Percentiles rank a stretch among this genome's conserved stretches.
Conservation (phyloP, 495 filamentous ascomycete species). For the Xylaria flabelliformis region DNA sequence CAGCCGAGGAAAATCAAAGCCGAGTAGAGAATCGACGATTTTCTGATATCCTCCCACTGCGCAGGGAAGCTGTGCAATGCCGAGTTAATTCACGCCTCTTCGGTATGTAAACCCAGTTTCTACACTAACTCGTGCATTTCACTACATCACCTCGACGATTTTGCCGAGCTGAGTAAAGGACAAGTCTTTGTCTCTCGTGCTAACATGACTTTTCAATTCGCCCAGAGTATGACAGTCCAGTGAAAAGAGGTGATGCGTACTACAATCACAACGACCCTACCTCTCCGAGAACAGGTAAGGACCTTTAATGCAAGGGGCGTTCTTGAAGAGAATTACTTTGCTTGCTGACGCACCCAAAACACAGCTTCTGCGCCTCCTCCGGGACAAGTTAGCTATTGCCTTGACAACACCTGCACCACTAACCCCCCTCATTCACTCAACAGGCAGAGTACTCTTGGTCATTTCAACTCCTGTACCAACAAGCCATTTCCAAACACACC, state of each 20-base stretch:
- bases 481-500: not conserved
- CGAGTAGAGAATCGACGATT: constrained; percentile 1
- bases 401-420: not conserved
- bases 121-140: not conserved
- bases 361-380: constrained; percentile 17
- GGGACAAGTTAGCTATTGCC: not conserved
- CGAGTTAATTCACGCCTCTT: not conserved
- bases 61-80: too few relatives aligned
- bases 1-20: constrained; percentile 15
- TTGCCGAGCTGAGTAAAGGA: not conserved
- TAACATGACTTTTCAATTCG: not conserved
- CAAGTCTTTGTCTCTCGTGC: not conserved
- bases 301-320: too few relatives aligned
- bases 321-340: not conserved
- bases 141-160: not conserved
- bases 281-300: not conserved
- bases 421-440: not conserved
- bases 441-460: not conserved
- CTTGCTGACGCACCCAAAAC: not conserved
- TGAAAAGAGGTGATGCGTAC: not conserved
- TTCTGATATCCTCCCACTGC: not conserved
- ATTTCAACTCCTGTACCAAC: not conserved
- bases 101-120: constrained; percentile 10
- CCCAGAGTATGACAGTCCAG: not conserved
- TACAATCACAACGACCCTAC: not conserved